Conservation (phyloP, 2,329 filamentous ascomycete genomes). For the Bimuria novae-zelandiae region DNA sequence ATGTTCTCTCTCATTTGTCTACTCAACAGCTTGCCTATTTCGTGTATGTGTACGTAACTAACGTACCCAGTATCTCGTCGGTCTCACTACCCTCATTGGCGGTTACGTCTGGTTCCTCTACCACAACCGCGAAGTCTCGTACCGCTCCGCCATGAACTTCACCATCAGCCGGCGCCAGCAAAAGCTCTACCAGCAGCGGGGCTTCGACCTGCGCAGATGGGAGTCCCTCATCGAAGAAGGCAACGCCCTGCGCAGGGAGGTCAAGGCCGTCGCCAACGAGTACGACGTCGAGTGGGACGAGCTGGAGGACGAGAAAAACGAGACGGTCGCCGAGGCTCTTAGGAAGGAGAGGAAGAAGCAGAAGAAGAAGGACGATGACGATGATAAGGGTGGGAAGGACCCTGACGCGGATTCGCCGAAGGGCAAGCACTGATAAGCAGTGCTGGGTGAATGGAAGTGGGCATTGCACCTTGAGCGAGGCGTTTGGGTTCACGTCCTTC, state of each 20-base stretch:
- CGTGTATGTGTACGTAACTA: neutral
- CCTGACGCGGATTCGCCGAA: neutral
- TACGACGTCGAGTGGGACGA: constrained; percentile 94
- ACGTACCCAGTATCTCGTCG: constrained; percentile 68
- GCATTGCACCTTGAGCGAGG: too few species aligned
- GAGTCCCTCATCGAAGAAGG: constrained; percentile 78
- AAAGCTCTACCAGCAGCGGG: constrained; percentile 73
- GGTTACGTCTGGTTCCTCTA: constrained; percentile 95
- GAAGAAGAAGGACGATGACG: constrained; percentile 43
- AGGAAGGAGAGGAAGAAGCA: constrained; percentile 52
- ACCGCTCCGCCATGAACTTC: constrained; percentile 83
- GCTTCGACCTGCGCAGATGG: constrained; percentile 79
- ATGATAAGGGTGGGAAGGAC: constrained; percentile 27
- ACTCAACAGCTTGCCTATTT: neutral
- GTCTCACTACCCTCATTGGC: constrained; percentile 82
- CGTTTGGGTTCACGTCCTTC: too few species aligned
- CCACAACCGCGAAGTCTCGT: constrained; percentile 86
- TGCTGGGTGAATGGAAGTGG: too few species aligned
- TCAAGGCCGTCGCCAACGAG: constrained; percentile 78
- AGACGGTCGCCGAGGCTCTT: constrained; percentile 59
- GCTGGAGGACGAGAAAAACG: constrained; percentile 70
- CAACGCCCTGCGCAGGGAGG: constrained; percentile 76
- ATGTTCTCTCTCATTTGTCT: constrained; percentile 17
- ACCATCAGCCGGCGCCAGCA: constrained; percentile 80
- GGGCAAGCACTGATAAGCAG: neutral